A percentile compares a stretch with the other conserved stretches of the same genome.
Evolutionary conservation across 257 asterid genomes (phyloP).

Genomic region (Rubia yunnanensis): DNA sequence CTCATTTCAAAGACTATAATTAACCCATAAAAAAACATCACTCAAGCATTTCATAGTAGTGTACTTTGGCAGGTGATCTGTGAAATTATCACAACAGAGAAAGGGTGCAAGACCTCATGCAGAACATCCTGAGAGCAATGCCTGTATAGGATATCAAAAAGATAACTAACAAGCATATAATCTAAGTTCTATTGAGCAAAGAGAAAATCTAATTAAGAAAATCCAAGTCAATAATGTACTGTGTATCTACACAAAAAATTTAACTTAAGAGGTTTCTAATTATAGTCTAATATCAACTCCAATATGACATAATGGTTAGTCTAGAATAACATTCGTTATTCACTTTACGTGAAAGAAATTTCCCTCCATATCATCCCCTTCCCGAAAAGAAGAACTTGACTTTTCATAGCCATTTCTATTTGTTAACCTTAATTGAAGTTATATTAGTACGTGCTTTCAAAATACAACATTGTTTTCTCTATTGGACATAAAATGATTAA

Average conservation of each 20-base stretch:
- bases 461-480: neutral
- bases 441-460: neutral
- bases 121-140: constrained; percentile 93
- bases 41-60: constrained; percentile 91
- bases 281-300: neutral
- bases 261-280: neutral
- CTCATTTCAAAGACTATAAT: constrained; percentile 18
- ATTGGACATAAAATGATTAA: neutral
- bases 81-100: constrained; percentile 70
- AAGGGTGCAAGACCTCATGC: constrained; percentile 93
- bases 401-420: neutral
- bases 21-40: constrained; percentile 86
- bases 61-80: constrained; percentile 51
- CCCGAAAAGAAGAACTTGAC: neutral
- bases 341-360: too few relatives aligned
- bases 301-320: too few relatives aligned
- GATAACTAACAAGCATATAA: neutral
- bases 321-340: neutral
- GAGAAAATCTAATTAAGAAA: neutral
- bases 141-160: constrained; percentile 32
- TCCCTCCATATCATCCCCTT: too few relatives aligned
- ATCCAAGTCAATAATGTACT: neutral
- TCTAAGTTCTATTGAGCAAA: neutral
- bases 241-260: neutral
- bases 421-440: too few relatives aligned